Conservation (phyloP, 257 asterid species). For the Vinca minor region DNA sequence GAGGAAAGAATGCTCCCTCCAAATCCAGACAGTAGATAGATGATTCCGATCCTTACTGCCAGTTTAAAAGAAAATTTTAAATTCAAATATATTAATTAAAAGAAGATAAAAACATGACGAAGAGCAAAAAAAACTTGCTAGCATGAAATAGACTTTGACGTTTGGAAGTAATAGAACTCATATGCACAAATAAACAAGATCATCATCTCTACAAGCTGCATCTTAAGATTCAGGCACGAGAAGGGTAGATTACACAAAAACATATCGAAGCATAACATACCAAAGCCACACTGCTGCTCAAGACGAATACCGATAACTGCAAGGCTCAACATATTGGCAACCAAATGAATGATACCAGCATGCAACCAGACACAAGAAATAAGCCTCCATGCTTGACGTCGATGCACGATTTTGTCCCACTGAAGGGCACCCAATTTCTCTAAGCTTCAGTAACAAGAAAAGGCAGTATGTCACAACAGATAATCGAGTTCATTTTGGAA, state of each 20-base stretch:
- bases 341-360: slow-evolving; percentile 74
- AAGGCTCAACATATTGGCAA: slow-evolving; percentile 71
- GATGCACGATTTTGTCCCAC: slow-evolving; percentile 67
- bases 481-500: neutral
- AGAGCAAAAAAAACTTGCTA: neutral
- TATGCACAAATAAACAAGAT: no score
- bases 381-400: slow-evolving; percentile 85
- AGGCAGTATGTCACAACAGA: slow-evolving; percentile 9
- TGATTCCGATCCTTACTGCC: slow-evolving; percentile 60
- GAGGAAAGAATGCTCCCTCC: slow-evolving; percentile 79
- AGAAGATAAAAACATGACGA: no score
- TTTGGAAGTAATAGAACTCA: neutral
- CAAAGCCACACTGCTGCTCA: slow-evolving; percentile 86
- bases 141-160: neutral
- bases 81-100: no score
- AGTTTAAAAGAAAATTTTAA: neutral
- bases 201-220: no score
- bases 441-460: slow-evolving; percentile 36
- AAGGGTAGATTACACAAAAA: slow-evolving; percentile 1
- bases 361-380: slow-evolving; percentile 86
- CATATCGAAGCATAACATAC: slow-evolving; percentile 28
- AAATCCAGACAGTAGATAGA: slow-evolving; percentile 68
- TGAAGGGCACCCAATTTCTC: slow-evolving; percentile 69
- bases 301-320: slow-evolving; percentile 81
- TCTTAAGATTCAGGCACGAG: no score